phyloP scores from a whole-genome alignment of 1,284 basidiomycete genomes.

The Caloboletus inedulis region DNA sequence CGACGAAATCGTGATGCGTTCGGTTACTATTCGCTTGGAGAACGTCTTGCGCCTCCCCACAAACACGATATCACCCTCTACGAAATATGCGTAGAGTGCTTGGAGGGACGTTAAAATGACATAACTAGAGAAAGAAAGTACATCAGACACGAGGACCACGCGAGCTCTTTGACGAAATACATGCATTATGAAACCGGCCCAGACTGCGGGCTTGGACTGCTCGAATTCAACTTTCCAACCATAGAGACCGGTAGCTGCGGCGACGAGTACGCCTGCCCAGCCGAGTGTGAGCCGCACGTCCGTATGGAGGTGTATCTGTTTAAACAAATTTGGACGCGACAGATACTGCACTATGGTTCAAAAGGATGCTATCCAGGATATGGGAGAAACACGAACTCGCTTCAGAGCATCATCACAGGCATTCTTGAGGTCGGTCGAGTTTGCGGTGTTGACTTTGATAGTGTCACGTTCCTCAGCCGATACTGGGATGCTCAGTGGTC shows the following conservation, averaged over 20 bases:
- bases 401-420: constrained; percentile 89
- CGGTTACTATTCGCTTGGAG: constrained; percentile 82
- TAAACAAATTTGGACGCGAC: constrained; percentile 76
- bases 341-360: constrained; percentile 56
- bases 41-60: constrained; percentile 81
- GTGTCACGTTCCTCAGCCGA: constrained; percentile 52
- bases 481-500: constrained; percentile 51
- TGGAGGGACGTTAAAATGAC: constrained; percentile 65
- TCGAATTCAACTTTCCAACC: constrained; percentile 86
- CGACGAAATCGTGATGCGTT: constrained; percentile 72
- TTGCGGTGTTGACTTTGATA: constrained; percentile 84
- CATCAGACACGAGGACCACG: constrained; percentile 1
- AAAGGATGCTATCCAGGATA: not conserved
- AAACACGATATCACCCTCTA: constrained; percentile 79
- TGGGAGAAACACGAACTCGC: constrained; percentile 56
- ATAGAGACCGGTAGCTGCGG: constrained; percentile 77
- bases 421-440: constrained; percentile 79
- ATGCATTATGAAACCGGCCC: constrained; percentile 72
- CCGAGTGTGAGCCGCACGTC: constrained; percentile 83
- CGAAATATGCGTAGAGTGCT: constrained; percentile 74
- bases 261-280: constrained; percentile 79
- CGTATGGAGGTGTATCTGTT: constrained; percentile 80
- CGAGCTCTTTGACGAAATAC: constrained; percentile 30
- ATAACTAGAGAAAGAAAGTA: constrained; percentile 49
- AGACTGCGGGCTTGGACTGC: constrained; percentile 75